phyloP scores from a whole-genome alignment of 1,284 basidiomycete species.

The Microbotryum violaceum region DNA sequence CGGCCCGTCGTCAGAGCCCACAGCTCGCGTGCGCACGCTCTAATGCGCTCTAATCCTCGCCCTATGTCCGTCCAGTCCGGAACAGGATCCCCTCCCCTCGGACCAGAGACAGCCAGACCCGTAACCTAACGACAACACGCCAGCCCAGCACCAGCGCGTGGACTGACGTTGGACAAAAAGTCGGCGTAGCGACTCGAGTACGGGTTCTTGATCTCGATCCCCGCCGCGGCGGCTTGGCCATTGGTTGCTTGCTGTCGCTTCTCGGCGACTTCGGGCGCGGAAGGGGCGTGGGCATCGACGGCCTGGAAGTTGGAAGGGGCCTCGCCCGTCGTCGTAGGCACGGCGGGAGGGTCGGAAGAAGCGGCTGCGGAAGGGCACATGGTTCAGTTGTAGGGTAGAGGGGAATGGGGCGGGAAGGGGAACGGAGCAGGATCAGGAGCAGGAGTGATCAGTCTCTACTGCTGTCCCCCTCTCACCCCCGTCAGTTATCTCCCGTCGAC shows the following conservation, averaged over 20 bases:
- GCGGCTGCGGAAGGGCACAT: conserved; percentile 30
- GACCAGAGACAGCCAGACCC: not conserved
- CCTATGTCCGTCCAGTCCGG: too few species aligned
- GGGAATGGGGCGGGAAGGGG: not conserved
- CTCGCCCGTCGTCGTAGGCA: conserved; percentile 26
- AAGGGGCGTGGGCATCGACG: conserved; percentile 26
- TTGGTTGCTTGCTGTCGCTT: conserved; percentile 7
- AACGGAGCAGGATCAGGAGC: not conserved
- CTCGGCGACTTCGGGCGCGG: conserved; percentile 17
- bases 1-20: too few species aligned
- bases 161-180: conserved; percentile 52
- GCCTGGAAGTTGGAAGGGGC: conserved; percentile 24
- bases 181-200: conserved; percentile 83
- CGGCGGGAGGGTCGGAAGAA: conserved; percentile 7
- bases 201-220: conserved; percentile 51
- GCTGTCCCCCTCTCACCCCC: too few species aligned
- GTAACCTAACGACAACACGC: not conserved
- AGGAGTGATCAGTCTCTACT: not conserved
- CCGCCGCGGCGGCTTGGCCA: conserved; percentile 39
- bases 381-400: not conserved
- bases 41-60: too few species aligned
- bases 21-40: too few species aligned
- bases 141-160: too few species aligned
- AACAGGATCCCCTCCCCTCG: too few species aligned
- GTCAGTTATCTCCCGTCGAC: too few species aligned